phyloP scores from a whole-genome alignment of 2,329 filamentous ascomycete genomes.

The Penicillium psychrosexuale region DNA sequence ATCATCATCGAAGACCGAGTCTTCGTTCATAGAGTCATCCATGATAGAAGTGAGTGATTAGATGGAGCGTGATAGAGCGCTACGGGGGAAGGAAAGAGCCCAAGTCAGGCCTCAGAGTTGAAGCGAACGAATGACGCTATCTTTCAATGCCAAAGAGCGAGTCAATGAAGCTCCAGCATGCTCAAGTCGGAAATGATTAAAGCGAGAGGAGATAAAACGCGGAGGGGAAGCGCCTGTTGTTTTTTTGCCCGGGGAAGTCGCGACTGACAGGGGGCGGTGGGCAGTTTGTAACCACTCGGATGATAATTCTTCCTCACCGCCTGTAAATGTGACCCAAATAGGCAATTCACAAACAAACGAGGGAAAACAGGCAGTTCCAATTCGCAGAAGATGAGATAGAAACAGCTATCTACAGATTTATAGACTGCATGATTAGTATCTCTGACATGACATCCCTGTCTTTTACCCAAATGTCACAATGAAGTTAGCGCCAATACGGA shows the following conservation, averaged over 20 bases:
- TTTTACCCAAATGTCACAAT: background rate
- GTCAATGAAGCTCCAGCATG: conserved; percentile 12
- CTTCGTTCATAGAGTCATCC: conserved; percentile 54
- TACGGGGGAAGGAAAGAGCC: background rate
- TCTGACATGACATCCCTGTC: background rate
- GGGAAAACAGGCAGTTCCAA: background rate
- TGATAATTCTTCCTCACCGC: conserved; percentile 28
- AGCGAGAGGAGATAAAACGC: conserved; percentile 6
- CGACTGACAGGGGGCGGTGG: conserved; percentile 7
- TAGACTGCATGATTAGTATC: background rate
- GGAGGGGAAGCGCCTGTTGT: conserved; percentile 15
- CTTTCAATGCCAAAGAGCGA: background rate
- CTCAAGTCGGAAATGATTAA: conserved; percentile 5
- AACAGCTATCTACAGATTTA: background rate
- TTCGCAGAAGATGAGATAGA: background rate
- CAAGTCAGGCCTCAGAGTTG: background rate
- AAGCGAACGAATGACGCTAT: conserved; percentile 9
- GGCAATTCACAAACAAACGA: conserved; percentile 36
- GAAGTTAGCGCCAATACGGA: background rate
- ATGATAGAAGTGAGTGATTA: conserved; percentile 20
- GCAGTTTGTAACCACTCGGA: conserved; percentile 28
- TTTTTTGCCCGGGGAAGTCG: conserved; percentile 20
- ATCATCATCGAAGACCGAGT: conserved; percentile 57
- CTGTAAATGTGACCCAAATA: conserved; percentile 16
- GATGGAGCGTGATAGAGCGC: background rate